Evolutionary conservation across 768 basidiomycete species (phyloP).

Genomic region (Podaxis sp.): DNA sequence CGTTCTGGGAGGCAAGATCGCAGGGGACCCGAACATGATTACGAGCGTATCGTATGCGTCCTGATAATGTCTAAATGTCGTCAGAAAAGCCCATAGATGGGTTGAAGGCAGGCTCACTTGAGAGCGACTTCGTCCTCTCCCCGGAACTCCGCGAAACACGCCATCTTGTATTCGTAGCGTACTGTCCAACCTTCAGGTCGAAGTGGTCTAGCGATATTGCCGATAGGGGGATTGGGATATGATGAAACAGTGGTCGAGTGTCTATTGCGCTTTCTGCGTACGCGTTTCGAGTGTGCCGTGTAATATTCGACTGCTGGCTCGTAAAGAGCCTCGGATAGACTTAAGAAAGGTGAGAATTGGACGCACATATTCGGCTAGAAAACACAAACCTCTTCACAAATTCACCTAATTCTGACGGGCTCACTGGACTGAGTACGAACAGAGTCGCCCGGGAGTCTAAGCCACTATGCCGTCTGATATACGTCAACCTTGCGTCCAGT

Average conservation of each 20-base stretch:
- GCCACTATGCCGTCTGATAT: conserved; percentile 82
- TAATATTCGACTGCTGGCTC: conserved; percentile 94
- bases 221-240: conserved; percentile 50
- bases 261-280: conserved; percentile 84
- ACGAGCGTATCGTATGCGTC: conserved; percentile 84
- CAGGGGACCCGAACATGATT: conserved; percentile 88
- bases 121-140: conserved; percentile 91
- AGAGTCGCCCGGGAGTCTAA: conserved; percentile 90
- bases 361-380: not conserved
- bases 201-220: conserved; percentile 56
- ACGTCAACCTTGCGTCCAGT: conserved; percentile 82
- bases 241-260: conserved; percentile 61
- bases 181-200: conserved; percentile 93
- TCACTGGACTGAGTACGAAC: conserved; percentile 94
- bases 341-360: conserved; percentile 26
- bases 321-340: conserved; percentile 85
- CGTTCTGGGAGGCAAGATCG: conserved; percentile 85
- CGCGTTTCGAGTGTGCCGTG: conserved; percentile 87
- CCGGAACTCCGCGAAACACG: conserved; percentile 92
- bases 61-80: conserved; percentile 76
- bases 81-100: conserved; percentile 16
- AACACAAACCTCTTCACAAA: conserved; percentile 74
- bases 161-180: conserved; percentile 97
- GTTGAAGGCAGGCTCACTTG: conserved; percentile 55
- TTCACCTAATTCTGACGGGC: conserved; percentile 79